Percentiles rank a stretch among this genome's conserved stretches.
These are phyloP conservation scores for Claviceps digitariae DNA, from an alignment of 2,329 filamentous ascomycete genomes.

Conservation along the genomic window DNA sequence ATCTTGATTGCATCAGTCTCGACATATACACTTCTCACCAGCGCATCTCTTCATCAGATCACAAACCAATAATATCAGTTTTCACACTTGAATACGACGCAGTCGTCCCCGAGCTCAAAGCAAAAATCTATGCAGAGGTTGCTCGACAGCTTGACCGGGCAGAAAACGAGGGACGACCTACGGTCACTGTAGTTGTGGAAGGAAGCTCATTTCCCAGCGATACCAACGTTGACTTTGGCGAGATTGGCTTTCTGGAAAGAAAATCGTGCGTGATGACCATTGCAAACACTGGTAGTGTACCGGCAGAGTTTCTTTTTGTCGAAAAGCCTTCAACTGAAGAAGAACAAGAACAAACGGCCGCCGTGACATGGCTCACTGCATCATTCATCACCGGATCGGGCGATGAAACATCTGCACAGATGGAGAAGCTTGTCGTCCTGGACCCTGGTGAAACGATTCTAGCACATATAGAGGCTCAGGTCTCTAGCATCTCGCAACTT, in stretches of 20 bases:
- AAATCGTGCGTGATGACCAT: constrained; percentile 61
- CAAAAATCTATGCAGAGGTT: constrained; percentile 73
- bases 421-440: constrained; percentile 47
- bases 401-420: constrained; percentile 16
- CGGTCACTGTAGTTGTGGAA: constrained; percentile 72
- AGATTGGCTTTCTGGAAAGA: constrained; percentile 54
- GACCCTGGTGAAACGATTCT: constrained; percentile 74
- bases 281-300: constrained; percentile 79
- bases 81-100: constrained; percentile 80
- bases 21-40: constrained; percentile 78
- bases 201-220: constrained; percentile 28
- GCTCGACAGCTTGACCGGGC: constrained; percentile 77
- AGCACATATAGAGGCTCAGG: constrained; percentile 52
- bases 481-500: constrained; percentile 51
- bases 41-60: constrained; percentile 79
- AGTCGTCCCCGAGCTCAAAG: constrained; percentile 72
- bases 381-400: constrained; percentile 38
- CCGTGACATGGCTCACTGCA: constrained; percentile 56
- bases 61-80: constrained; percentile 77
- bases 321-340: constrained; percentile 47
- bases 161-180: constrained; percentile 80
- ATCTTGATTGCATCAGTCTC: constrained; percentile 38
- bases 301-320: constrained; percentile 68
- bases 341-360: constrained; percentile 23
- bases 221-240: constrained; percentile 61